A percentile compares a stretch with the other conserved stretches of the same genome.
Evolutionary conservation across 805 yeast species (phyloP).

Genomic region (Teunomyces lycoperdinae): DNA sequence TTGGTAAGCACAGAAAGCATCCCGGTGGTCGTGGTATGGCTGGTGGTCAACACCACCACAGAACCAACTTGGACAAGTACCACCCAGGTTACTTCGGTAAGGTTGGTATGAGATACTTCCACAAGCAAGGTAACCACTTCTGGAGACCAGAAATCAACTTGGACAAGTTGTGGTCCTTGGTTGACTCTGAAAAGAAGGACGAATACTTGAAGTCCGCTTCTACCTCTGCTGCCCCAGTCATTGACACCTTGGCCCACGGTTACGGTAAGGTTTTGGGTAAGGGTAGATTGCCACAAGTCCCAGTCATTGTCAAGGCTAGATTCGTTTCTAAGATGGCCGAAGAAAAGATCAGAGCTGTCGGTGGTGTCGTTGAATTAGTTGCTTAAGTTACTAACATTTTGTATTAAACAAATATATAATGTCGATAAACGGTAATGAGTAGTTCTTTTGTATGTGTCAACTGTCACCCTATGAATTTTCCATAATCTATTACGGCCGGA

Average conservation of each 20-base stretch:
- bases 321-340: conserved; percentile 98
- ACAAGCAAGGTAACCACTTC: conserved; percentile 89
- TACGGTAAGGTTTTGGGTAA: conserved; percentile 99
- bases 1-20: conserved; percentile 99
- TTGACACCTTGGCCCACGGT: conserved; percentile 98
- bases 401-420: conserved; percentile 4
- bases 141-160: conserved; percentile 98
- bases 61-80: conserved; percentile 99
- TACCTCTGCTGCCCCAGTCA: conserved; percentile 93
- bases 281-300: conserved; percentile 97
- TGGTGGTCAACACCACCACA: conserved; percentile 99
- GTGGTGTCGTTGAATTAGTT: conserved; percentile 99
- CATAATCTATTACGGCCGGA: too few relatives aligned
- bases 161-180: conserved; percentile 97
- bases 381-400: conserved; percentile 58
- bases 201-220: conserved; percentile 83
- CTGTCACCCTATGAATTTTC: too few relatives aligned
- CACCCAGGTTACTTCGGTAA: conserved; percentile 99
- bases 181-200: conserved; percentile 91
- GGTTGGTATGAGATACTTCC: conserved; percentile 99
- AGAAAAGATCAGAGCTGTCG: conserved; percentile 99
- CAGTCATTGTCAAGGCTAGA: conserved; percentile 99
- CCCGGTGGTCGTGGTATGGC: conserved; percentile 99
- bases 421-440: conserved; percentile 4
- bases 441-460: background rate